Conservation (phyloP, 108 stramenopile genomes). For the Cyclotella choctawhatcheeana region DNA sequence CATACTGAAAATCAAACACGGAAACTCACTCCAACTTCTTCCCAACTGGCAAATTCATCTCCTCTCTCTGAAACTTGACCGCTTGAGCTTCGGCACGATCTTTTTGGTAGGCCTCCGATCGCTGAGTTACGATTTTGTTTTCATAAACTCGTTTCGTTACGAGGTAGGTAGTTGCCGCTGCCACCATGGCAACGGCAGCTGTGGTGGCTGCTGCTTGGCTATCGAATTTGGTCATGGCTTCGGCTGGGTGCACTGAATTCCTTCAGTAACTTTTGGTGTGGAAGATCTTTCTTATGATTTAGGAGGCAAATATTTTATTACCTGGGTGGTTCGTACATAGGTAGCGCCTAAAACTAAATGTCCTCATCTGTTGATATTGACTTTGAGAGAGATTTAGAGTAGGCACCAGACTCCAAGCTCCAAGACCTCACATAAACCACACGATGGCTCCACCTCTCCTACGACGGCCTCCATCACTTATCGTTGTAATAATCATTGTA, state of each 20-base stretch:
- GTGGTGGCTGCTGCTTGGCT: constrained; percentile 24
- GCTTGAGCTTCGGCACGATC: constrained; percentile 35
- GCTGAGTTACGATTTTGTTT: constrained; percentile 17
- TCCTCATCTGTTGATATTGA: too few relatives aligned
- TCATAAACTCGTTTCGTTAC: constrained; percentile 41
- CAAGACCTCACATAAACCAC: too few relatives aligned
- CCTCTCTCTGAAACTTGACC: constrained; percentile 9
- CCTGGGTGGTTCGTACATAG: too few relatives aligned
- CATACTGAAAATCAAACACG: background rate
- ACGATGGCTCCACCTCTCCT: too few relatives aligned
- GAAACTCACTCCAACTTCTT: constrained; percentile 50
- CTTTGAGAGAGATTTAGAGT: background rate
- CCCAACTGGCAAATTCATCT: constrained; percentile 50
- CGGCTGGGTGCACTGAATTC: background rate
- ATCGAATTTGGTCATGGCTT: constrained; percentile 13
- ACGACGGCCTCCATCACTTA: too few relatives aligned
- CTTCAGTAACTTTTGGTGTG: too few relatives aligned
- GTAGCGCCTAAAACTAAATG: too few relatives aligned
- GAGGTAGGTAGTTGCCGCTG: constrained; percentile 44
- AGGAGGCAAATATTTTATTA: too few relatives aligned
- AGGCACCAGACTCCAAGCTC: background rate
- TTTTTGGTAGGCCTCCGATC: constrained; percentile 33
- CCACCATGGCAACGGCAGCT: constrained; percentile 14
- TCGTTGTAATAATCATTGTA: too few relatives aligned
- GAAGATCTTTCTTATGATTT: too few relatives aligned